Percentiles rank a stretch among this genome's conserved stretches.
Conservation (phyloP, 495 filamentous ascomycete genomes). For the Hypoxylon lienhwacheense region DNA sequence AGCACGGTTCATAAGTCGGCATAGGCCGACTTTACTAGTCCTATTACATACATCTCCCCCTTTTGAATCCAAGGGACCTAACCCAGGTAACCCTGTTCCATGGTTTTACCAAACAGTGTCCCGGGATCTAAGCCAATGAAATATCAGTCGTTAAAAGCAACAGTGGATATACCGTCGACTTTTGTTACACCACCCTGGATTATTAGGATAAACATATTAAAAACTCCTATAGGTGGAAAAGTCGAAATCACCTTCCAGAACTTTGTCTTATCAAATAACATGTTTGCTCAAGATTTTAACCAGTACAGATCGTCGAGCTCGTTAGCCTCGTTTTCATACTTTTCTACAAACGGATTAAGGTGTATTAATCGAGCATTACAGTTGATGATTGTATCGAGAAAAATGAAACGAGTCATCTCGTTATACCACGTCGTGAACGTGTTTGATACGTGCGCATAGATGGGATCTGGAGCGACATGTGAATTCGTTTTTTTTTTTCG, state of each 20-base stretch:
- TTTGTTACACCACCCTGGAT: constrained; percentile 15
- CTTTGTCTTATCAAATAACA: background rate
- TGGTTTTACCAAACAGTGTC: background rate
- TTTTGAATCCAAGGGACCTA: constrained; percentile 21
- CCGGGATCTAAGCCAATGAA: constrained; percentile 12
- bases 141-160: background rate
- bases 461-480: too few species aligned
- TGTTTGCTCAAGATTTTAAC: background rate
- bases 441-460: too few species aligned
- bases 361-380: background rate
- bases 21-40: constrained; percentile 6
- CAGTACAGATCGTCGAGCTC: too few species aligned
- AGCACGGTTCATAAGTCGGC: constrained; percentile 22
- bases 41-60: constrained; percentile 14
- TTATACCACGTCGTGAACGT: too few species aligned
- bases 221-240: constrained; percentile 4
- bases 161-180: constrained; percentile 6
- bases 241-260: background rate
- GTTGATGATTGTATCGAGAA: too few species aligned
- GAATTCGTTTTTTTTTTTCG: too few species aligned
- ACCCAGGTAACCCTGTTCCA: constrained; percentile 20
- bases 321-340: background rate
- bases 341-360: background rate
- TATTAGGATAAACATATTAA: constrained; percentile 16
- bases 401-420: too few species aligned